Base-by-base conservation (phyloP, 768 basidiomycete species). In the Mycena polygramma region DNA sequence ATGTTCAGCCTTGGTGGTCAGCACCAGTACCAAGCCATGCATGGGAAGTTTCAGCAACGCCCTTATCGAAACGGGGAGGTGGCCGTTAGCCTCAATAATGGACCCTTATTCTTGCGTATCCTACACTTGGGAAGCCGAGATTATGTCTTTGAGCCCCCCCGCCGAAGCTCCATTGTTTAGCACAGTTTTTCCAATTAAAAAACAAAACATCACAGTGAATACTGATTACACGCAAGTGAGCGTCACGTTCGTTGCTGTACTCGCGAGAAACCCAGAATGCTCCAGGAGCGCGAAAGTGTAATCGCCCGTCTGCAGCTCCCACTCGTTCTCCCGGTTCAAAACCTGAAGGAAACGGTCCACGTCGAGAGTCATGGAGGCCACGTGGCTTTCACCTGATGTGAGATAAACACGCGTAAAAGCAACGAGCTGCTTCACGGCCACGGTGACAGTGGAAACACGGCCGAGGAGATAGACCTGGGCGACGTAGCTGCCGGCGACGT, bases 211-310 rank as follows among this genome's bases (percentile, higher is more conserved):
- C 11, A 2, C 8, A 46, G 37, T 52, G 22, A 41, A 26, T 46
- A 57, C 10, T 24, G 45, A 57, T 41, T 49, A 73, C n/a, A 75
- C 63, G 49, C 77, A 77, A 37, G 68, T 75, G 60, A 77, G 48
- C n/a, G 77, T 77, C 7, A 76, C 64, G 37, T 74, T 77, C 26
- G 69, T 70, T n/a, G 35, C 68, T 14, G 74, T 76, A n/a, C 65
- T 69, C 6, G 73, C 74, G 30, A 63, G 53, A 22, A 71, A 63
- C 10, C 75, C 73, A 5, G 74, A 73, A 65, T 75, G 41, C 48
- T 75, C 73, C 37, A 76, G 15, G 7, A 77, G 65, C 48, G 77
- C 75, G 62, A 77, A 77, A 55, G 74, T 75, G 51, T 77, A 77
- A 14, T 63, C 39, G 4, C 77, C 77, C n/a, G 60, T 75, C 59